Conservation (phyloP, 441 rosid genomes). For the Viola pubescens region DNA sequence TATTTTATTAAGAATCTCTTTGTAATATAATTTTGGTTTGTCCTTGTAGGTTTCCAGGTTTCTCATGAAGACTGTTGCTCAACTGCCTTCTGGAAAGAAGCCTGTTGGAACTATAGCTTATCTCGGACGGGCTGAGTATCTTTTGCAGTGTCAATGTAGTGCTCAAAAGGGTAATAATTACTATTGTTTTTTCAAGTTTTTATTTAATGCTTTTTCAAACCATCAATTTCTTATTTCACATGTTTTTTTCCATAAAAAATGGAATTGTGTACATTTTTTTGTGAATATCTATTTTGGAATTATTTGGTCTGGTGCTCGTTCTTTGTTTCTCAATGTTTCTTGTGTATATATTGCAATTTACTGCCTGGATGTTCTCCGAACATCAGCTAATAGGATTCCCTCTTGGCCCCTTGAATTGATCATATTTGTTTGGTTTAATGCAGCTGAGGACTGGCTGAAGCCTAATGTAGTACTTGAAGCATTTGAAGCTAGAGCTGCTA, state of each 20-base stretch:
- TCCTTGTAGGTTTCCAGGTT: conserved; percentile 69
- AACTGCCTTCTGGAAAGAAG: conserved; percentile 70
- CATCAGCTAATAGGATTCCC: no score
- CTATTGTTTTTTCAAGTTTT: neutral
- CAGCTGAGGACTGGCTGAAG: conserved; percentile 90
- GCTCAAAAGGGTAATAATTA: conserved; percentile 50
- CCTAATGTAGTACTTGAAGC: conserved; percentile 60
- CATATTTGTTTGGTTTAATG: conserved; percentile 5
- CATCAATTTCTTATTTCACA: no score
- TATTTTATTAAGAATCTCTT: no score
- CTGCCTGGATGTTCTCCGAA: no score
- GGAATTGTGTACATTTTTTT: no score
- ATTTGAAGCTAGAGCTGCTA: conserved; percentile 77
- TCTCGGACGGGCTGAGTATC: conserved; percentile 58
- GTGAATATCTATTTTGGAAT: no score
- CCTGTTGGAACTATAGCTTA: conserved; percentile 86
- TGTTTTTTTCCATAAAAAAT: no score
- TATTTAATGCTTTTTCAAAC: no score
- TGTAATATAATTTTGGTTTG: neutral
- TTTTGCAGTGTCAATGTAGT: conserved; percentile 53
- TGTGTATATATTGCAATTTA: no score
- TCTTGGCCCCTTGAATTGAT: no score
- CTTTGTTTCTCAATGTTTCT: no score
- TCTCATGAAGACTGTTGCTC: conserved; percentile 83
- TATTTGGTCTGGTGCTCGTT: no score